Evolutionary conservation across 106 monocot species (phyloP).

Genomic region (Amphibolis antarctica): DNA sequence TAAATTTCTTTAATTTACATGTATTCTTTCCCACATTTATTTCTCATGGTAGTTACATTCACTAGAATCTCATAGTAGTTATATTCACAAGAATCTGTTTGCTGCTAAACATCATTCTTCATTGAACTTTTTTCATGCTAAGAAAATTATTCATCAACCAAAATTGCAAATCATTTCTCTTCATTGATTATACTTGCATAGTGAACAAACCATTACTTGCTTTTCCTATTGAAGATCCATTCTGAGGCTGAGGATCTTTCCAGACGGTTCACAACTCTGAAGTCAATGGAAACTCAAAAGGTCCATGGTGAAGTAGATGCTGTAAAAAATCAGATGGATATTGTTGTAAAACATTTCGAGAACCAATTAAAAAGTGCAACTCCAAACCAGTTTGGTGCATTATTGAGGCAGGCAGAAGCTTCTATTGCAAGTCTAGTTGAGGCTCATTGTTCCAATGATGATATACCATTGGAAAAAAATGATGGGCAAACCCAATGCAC

Average conservation of each 20-base stretch:
- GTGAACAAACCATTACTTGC: background rate
- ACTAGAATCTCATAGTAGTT: too few species aligned
- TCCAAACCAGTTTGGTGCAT: slow-evolving; percentile 31
- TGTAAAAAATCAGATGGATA: slow-evolving; percentile 52
- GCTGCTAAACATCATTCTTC: too few species aligned
- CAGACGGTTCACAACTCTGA: slow-evolving; percentile 40
- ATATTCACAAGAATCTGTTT: too few species aligned
- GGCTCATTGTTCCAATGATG: slow-evolving; percentile 25
- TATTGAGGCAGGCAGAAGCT: slow-evolving; percentile 48
- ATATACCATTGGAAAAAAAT: slow-evolving; percentile 8
- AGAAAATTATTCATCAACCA: too few species aligned
- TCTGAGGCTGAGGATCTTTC: slow-evolving; percentile 68
- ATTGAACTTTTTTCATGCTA: too few species aligned
- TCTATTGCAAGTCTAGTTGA: slow-evolving; percentile 51
- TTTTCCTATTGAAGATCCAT: slow-evolving; percentile 28
- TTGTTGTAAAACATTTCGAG: slow-evolving; percentile 46
- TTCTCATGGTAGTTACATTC: too few species aligned
- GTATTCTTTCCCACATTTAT: too few species aligned
- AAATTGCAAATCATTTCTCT: too few species aligned
- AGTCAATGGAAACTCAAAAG: slow-evolving; percentile 39
- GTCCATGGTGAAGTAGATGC: slow-evolving; percentile 39
- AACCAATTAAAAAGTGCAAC: slow-evolving; percentile 27
- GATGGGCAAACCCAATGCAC: slow-evolving; percentile 13
- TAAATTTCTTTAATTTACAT: too few species aligned
- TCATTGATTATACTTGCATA: too few species aligned